Base-by-base conservation (phyloP, 768 basidiomycete genomes). In the Lentinula guzmanii region DNA sequence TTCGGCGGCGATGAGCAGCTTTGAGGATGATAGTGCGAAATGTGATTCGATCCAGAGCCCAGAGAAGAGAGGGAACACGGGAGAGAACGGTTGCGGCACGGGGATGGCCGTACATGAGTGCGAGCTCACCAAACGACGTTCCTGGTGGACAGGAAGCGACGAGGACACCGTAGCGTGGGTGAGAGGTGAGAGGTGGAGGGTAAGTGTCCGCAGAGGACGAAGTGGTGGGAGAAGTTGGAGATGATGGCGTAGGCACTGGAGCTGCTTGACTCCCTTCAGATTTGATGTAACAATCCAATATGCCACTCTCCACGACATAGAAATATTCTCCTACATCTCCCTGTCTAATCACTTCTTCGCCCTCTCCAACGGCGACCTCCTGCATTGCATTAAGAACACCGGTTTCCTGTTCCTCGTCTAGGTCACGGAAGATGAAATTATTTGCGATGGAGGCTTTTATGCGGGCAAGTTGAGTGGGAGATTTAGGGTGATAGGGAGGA, bases 11-110 rank as follows among this genome's bases (percentile, higher is more conserved):
- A 67, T 95, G 90, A 37, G 94, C 93, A 57, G 93, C 88, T 73
- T 95, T 95, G 63, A 98, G 82, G 58, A 99, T 90, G 75, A 99
- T 98, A 5, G 94, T 97, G 51, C 97, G 86, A 87, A 98, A 99
- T 3, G 95, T 98, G 67, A 95, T 94, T 61, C 97, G 90, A 76
- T 99, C 97, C 65, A 99, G 81, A 9, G 91, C 89, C 97, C 97
- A 99, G 31, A 98, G 79, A 8, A 89, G 93, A 28, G 87, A 91
- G 1, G 84, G 77, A 61, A 91, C 87, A 50, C 90, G 84, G 9
- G 96, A 87, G 41, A 97, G 76, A 48, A 98, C 95, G 7, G 93
- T 95, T 15, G 97, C 97, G 18, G 94, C 93, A 35, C 97, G 91
- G 43, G 93, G 92, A 66, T 96, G 95, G 37, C 93, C 94, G 75